Conservation (phyloP, 176 grass and related monocot species). For the Ampelocalamus luodianensis region DNA sequence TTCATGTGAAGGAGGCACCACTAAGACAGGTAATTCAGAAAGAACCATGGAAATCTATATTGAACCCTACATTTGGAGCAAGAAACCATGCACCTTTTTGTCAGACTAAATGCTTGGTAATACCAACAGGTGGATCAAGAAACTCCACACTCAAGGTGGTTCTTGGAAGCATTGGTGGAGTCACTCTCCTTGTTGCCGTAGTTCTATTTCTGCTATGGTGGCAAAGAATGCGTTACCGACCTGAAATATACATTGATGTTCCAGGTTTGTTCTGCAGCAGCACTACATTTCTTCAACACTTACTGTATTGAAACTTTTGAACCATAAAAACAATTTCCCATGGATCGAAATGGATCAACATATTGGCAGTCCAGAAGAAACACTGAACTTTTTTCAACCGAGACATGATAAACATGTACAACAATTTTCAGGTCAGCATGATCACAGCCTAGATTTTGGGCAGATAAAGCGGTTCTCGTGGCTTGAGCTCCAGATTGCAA, state of each 20-base stretch:
- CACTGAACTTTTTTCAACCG: not conserved
- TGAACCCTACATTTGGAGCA: slow-evolving; percentile 21
- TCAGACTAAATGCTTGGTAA: slow-evolving; percentile 41
- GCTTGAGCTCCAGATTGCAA: slow-evolving; percentile 82
- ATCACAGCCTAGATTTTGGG: slow-evolving; percentile 72
- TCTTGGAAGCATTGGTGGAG: slow-evolving; percentile 63
- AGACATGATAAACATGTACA: slow-evolving; percentile 25
- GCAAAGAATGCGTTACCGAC: slow-evolving; percentile 46
- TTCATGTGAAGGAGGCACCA: slow-evolving; percentile 29
- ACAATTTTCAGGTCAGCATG: slow-evolving; percentile 64
- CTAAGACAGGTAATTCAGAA: slow-evolving; percentile 37
- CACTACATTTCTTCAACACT: not conserved
- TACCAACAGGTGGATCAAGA: slow-evolving; percentile 52
- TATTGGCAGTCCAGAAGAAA: slow-evolving; percentile 27
- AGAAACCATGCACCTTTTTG: not conserved
- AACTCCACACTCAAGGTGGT: slow-evolving; percentile 48
- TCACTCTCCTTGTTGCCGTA: slow-evolving; percentile 39
- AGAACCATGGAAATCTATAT: slow-evolving; percentile 11
- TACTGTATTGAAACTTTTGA: not conserved
- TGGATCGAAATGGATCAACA: slow-evolving; percentile 6
- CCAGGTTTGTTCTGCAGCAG: slow-evolving; percentile 57
- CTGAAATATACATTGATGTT: slow-evolving; percentile 82
- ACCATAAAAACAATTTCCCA: not conserved
- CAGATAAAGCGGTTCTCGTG: slow-evolving; percentile 86
- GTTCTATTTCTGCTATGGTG: slow-evolving; percentile 65